Base-by-base conservation (phyloP, 176 grass and related monocot species). In the Musa itinerans region DNA sequence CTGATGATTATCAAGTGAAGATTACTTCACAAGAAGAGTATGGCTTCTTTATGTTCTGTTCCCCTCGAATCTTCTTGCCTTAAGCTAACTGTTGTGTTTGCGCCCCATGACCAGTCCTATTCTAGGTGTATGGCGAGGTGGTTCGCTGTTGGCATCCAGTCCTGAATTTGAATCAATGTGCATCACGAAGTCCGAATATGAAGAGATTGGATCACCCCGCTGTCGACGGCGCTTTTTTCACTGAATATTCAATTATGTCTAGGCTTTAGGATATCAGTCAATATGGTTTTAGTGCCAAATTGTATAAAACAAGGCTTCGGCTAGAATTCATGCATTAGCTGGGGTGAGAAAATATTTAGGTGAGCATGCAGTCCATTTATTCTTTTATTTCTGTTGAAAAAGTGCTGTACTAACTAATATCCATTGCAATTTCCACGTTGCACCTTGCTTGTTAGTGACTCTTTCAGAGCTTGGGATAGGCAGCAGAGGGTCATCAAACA, bases 21-120 rank as follows among this genome's bases (percentile, higher is more conserved):
- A 91, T 99, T 78, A 89, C 74, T 52, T 80, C 76, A 76, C 90
- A 99, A 84, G 95, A 94, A 50, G 81, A 94, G 93, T 96, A 92
- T 14, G 77, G 29, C 48, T 9, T 53, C 63, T 66, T 21, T 22
- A 65, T 17, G 9, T 26, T 80, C 14, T 48, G 10, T 70, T 65
- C 26, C 21, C n/a, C 13, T 59, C 15, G 9, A 11, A 53, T 6
- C 21, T 52, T 53, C 53, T 16, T 13, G 11, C 53, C 0, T 52
- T 53, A n/a, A 64, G 0, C 50, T 73, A 54, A 43, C 54, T 83
- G 50, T 71, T 4, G 0, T 8, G 11, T 3, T 58, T 27, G 71
- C 71, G 20, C n/a, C 79, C 50, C 68, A 55, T 51, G 2, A 72
- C 2, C 77, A 96, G 93, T 68, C 90, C 90, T 5, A 89, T 97